phyloP scores from a whole-genome alignment of 2,329 filamentous ascomycete species.

The Colletotrichum sp. region DNA sequence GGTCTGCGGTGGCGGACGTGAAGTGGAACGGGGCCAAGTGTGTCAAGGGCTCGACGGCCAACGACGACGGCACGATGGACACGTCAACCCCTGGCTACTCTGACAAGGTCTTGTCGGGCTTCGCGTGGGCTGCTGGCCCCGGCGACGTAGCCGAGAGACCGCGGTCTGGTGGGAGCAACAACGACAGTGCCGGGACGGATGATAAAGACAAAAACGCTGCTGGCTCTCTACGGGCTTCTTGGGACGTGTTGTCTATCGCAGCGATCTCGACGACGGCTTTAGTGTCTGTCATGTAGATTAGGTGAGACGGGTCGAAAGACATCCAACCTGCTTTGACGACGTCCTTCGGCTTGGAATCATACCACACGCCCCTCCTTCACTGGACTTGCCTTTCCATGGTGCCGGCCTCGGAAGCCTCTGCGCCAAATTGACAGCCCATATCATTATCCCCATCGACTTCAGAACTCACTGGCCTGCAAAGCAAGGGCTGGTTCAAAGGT shows the following conservation, averaged over 20 bases:
- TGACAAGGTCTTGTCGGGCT: slow-evolving; percentile 4
- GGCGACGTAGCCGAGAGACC: slow-evolving; percentile 2
- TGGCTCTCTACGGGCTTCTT: not conserved
- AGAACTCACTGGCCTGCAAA: no score
- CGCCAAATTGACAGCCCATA: no score
- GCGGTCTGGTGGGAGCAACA: not conserved
- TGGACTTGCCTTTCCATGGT: no score
- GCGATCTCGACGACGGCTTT: not conserved
- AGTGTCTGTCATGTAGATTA: not conserved
- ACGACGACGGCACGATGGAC: slow-evolving; percentile 10
- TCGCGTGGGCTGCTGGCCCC: slow-evolving; percentile 7
- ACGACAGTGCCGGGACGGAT: not conserved
- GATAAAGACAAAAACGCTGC: not conserved
- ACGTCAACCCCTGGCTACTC: not conserved
- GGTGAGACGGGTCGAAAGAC: no score
- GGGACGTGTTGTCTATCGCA: not conserved
- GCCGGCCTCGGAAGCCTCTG: no score
- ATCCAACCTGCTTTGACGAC: no score
- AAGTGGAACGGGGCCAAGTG: slow-evolving; percentile 20
- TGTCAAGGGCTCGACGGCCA: slow-evolving; percentile 18
- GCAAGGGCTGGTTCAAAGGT: no score
- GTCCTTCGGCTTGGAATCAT: no score
- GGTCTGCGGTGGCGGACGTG: slow-evolving; percentile 48
- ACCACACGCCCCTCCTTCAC: no score
- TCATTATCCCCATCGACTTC: no score